These are phyloP conservation scores for Rhipidocladum racemiflorum DNA, from an alignment of 176 grass and related monocot genomes.

Conservation along the genomic window DNA sequence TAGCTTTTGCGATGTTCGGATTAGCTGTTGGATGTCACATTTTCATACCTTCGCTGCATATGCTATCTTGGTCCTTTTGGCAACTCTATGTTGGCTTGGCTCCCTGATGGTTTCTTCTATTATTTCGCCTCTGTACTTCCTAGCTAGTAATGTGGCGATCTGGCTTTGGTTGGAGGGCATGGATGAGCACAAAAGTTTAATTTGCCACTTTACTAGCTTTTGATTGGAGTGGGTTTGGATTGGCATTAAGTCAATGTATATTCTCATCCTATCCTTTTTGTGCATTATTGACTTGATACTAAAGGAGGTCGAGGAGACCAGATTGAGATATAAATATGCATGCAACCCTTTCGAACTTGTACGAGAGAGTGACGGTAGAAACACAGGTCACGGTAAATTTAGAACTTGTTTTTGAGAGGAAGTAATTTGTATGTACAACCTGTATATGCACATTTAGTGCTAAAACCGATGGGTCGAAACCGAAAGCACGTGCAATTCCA, in stretches of 20 bases:
- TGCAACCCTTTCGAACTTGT: too few relatives aligned
- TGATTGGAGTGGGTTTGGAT: background rate
- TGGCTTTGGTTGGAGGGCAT: background rate
- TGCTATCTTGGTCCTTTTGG: background rate
- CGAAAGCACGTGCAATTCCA: too few relatives aligned
- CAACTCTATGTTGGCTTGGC: background rate
- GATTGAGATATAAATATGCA: too few relatives aligned
- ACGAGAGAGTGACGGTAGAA: too few relatives aligned
- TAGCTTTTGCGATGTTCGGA: too few relatives aligned
- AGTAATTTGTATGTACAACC: too few relatives aligned
- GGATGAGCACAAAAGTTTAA: background rate
- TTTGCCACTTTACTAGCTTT: background rate
- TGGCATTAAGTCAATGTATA: background rate
- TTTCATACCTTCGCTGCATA: background rate
- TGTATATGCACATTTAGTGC: too few relatives aligned
- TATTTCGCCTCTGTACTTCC: background rate
- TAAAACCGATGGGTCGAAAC: too few relatives aligned
- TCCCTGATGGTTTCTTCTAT: background rate
- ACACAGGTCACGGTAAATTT: too few relatives aligned
- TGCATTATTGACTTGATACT: background rate
- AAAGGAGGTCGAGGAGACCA: too few relatives aligned
- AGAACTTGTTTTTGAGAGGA: too few relatives aligned
- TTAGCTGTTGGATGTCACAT: background rate
- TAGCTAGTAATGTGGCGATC: background rate
- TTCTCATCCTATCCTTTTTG: background rate